Percentiles rank a stretch among this genome's conserved stretches.
These are phyloP conservation scores for Vigna nakashimae DNA, from an alignment of 306 rosid species.

Conservation along the genomic window DNA sequence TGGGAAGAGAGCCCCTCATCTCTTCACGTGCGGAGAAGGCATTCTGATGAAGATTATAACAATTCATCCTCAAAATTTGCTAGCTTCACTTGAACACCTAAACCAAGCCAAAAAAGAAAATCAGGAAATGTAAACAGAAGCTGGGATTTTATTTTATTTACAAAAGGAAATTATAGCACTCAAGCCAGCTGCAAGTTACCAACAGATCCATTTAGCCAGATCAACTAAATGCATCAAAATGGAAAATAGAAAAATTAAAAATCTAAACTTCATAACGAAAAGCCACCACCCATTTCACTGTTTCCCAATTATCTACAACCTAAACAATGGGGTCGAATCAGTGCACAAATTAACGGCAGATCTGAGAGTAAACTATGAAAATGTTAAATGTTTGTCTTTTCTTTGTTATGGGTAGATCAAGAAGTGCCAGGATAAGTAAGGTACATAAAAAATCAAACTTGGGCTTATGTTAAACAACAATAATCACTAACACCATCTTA, in stretches of 20 bases:
- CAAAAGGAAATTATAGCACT: not conserved
- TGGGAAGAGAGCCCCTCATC: constrained; percentile 52
- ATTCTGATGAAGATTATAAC: constrained; percentile 67
- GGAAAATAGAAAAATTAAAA: not conserved
- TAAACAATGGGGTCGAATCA: constrained; percentile 1
- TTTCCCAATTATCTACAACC: constrained; percentile 11
- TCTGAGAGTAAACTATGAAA: constrained; percentile 43
- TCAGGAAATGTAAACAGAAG: constrained; percentile 12
- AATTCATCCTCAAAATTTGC: constrained; percentile 64
- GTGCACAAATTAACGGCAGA: constrained; percentile 47
- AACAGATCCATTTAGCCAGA: constrained; percentile 30
- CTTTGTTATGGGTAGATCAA: not conserved
- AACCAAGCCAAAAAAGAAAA: constrained; percentile 1
- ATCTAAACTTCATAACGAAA: not conserved
- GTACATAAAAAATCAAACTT: not conserved
- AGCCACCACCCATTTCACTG: not conserved
- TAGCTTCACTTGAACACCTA: constrained; percentile 63
- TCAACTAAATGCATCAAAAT: not conserved
- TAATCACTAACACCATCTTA: not conserved
- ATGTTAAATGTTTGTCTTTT: not conserved
- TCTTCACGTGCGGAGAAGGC: constrained; percentile 67
- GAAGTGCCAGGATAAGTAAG: not conserved
- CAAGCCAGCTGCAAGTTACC: not conserved
- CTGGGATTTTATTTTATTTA: not conserved
- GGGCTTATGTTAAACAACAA: not conserved